phyloP scores from a whole-genome alignment of 164 flowering plant genomes.

The Magnolia sinica region DNA sequence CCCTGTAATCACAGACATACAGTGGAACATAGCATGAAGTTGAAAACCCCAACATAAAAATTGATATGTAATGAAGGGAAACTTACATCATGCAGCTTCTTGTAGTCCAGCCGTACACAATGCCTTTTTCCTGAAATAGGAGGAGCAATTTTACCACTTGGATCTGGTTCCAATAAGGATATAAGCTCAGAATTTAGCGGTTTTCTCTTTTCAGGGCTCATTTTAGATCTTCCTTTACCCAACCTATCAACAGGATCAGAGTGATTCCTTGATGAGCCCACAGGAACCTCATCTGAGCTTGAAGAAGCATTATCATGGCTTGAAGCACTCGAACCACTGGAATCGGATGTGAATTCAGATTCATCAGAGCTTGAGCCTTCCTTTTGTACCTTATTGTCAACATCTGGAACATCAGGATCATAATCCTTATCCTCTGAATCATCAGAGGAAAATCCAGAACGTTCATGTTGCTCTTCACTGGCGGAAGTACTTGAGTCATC shows the following conservation, averaged over 20 bases:
- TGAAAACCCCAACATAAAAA: not conserved
- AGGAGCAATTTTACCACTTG: constrained; percentile 24
- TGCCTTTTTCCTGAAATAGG: constrained; percentile 46
- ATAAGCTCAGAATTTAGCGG: constrained; percentile 36
- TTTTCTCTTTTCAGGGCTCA: constrained; percentile 15
- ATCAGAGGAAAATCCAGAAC: constrained; percentile 12
- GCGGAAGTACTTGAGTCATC: constrained; percentile 38
- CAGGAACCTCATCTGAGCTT: constrained; percentile 6
- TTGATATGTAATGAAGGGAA: constrained; percentile 3
- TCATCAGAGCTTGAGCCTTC: constrained; percentile 65
- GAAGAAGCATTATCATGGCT: constrained; percentile 11
- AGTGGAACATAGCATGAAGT: not conserved
- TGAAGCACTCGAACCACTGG: constrained; percentile 11
- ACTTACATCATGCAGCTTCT: constrained; percentile 86
- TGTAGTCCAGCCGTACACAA: constrained; percentile 75
- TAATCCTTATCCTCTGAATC: constrained; percentile 57
- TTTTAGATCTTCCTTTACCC: constrained; percentile 14
- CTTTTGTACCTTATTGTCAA: constrained; percentile 30
- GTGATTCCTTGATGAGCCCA: not conserved
- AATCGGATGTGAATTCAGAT: constrained; percentile 62
- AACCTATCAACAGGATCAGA: constrained; percentile 31
- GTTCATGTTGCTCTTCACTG: constrained; percentile 16
- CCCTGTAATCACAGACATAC: not conserved
- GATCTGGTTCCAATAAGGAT: constrained; percentile 30
- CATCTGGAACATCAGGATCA: constrained; percentile 58